Evolutionary conservation across 2,329 filamentous ascomycete genomes (phyloP).

Genomic region (Aspergillus vadensis): DNA sequence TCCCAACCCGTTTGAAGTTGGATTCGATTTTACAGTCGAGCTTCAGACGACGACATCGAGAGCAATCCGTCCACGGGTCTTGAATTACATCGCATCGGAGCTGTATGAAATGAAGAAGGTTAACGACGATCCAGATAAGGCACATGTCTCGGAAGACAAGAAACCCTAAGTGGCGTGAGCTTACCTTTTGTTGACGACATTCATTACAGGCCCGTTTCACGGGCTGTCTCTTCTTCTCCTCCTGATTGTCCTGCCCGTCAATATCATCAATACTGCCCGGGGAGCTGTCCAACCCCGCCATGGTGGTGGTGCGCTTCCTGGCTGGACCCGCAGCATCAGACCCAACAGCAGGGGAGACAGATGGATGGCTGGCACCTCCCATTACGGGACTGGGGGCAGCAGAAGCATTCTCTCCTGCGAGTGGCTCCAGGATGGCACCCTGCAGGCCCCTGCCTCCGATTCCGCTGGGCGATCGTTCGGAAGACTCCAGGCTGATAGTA

Average conservation of each 20-base stretch:
- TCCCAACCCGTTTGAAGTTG: constrained; percentile 69
- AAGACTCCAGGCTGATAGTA: constrained; percentile 41
- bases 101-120: constrained; percentile 41
- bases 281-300: constrained; percentile 50
- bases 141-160: neutral
- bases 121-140: no score
- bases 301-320: constrained; percentile 47
- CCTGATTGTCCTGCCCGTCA: constrained; percentile 46
- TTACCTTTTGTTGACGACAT: constrained; percentile 69
- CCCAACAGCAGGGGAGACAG: constrained; percentile 30
- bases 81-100: constrained; percentile 68
- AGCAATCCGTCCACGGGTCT: constrained; percentile 64
- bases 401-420: constrained; percentile 38
- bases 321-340: constrained; percentile 33
- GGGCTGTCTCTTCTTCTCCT: constrained; percentile 49
- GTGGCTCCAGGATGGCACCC: constrained; percentile 28
- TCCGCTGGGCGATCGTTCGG: constrained; percentile 34
- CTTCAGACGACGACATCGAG: constrained; percentile 63
- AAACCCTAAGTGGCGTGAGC: constrained; percentile 9
- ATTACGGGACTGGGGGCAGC: constrained; percentile 40
- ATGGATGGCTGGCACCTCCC: constrained; percentile 36
- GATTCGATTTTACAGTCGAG: constrained; percentile 68
- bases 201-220: constrained; percentile 69
- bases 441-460: constrained; percentile 39
- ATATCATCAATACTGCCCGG: constrained; percentile 49